A percentile compares a stretch with the other conserved stretches of the same genome.
Evolutionary conservation across 2,329 filamentous ascomycete species (phyloP).

Genomic region (Colletotrichum tropicale): DNA sequence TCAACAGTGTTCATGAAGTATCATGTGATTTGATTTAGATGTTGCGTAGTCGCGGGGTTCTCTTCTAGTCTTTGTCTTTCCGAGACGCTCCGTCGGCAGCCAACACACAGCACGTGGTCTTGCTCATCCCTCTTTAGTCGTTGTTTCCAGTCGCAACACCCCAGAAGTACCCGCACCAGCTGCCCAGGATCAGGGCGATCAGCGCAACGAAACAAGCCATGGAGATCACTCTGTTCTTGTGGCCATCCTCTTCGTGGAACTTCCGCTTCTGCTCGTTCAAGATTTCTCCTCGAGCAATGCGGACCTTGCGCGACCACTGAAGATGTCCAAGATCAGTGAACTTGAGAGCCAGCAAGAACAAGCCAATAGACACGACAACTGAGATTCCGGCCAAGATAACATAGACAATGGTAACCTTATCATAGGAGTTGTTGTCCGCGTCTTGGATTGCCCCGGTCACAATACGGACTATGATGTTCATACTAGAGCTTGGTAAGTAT

Average conservation of each 20-base stretch:
- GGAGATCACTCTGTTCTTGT: constrained; percentile 45
- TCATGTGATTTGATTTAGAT: neutral
- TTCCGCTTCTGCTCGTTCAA: constrained; percentile 36
- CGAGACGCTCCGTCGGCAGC: neutral
- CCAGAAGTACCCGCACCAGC: constrained; percentile 65
- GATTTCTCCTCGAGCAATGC: constrained; percentile 46
- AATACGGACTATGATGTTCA: constrained; percentile 65
- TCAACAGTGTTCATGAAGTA: neutral
- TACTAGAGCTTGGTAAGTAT: constrained; percentile 35
- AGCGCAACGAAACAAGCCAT: constrained; percentile 46
- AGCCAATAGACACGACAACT: constrained; percentile 43
- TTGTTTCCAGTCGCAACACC: constrained; percentile 60
- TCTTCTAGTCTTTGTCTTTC: neutral
- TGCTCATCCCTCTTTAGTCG: neutral
- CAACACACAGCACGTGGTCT: neutral
- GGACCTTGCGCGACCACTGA: constrained; percentile 63
- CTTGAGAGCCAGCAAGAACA: constrained; percentile 39
- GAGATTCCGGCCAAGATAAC: constrained; percentile 55
- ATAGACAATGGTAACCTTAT: constrained; percentile 60
- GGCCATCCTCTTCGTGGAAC: constrained; percentile 36
- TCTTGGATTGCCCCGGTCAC: constrained; percentile 64
- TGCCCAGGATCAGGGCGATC: constrained; percentile 51
- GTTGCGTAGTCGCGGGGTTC: neutral
- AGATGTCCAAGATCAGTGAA: constrained; percentile 48
- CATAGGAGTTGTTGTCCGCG: constrained; percentile 58